Evolutionary conservation across 257 asterid genomes (phyloP), one percentile per base, ranked within the genome.

Genomic region (Phtheirospermum japonicum): DNA sequence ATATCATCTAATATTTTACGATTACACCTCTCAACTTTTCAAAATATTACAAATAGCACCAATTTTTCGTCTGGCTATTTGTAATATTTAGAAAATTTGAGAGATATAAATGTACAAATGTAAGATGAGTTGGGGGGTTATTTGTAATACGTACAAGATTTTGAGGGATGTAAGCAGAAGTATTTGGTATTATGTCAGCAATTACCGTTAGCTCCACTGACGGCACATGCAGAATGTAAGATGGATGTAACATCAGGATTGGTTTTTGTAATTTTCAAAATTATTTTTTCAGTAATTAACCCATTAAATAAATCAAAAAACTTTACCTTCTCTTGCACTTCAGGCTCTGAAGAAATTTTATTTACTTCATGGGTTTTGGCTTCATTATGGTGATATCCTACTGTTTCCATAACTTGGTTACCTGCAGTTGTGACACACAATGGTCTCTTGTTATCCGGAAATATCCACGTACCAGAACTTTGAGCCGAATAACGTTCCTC

Each of bases 351-450:
- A 66, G 62, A 64, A 74, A 45, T 32, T 66, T 52, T 73, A 49
- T 69, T 63, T 14, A 48, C 66, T 69, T 72, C 69, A 68, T 53
- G 57, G 63, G 75, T 40, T 66, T 59, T 65, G 59, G 78, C 71
- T 73, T 70, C 88, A 46, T 18, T 20, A 12, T 23, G 64, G 53
- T 36, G 59, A 66, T n/a, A 59, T 46, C 71, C 83, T 37, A 73
- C 37, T 55, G 63, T 55, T 66, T 73, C 65, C 67, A 48, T 64
- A 39, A 40, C 71, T 37, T 67, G 71, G 49, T 82, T 53, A 73
- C 89, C 89, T 71, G 96, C 90, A 71, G 90, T 85, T 54, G 95
- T 87, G 66, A 79, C 59, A 74, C 93, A 85, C 64, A 82, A 68
- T 75, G 46, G 73, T 31, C 75, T 73, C 11, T 72, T 65, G 82